Conservation (phyloP, 75 land plant genomes). For the Gnetum montanum region DNA sequence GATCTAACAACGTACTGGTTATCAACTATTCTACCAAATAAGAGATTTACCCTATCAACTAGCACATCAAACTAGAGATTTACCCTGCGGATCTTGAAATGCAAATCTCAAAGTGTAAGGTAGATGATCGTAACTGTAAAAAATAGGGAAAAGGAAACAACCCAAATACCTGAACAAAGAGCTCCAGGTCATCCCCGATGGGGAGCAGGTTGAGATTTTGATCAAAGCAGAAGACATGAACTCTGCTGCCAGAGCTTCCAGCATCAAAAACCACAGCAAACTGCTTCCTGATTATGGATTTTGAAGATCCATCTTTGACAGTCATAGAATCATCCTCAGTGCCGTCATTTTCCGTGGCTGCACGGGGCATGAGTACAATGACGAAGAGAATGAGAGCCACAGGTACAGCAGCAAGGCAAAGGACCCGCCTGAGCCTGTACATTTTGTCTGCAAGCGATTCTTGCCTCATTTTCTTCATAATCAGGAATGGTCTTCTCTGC, state of each 20-base stretch:
- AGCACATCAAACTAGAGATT: no score
- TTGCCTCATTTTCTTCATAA: conserved; percentile 33
- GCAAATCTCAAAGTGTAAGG: no score
- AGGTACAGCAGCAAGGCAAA: conserved; percentile 57
- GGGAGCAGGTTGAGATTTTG: conserved; percentile 54
- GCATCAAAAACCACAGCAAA: conserved; percentile 97
- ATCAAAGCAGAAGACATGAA: conserved; percentile 89
- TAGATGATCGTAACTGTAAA: no score
- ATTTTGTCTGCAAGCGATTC: conserved; percentile 64
- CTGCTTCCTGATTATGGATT: conserved; percentile 15
- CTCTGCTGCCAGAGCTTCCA: conserved; percentile 97
- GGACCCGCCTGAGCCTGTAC: conserved; percentile 49
- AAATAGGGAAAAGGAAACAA: background rate
- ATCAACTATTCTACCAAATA: no score
- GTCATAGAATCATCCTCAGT: background rate
- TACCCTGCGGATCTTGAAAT: no score
- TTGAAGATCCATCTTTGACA: background rate
- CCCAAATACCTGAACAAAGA: conserved; percentile 49
- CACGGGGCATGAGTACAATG: conserved; percentile 66
- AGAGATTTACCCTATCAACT: no score
- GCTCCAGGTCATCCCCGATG: conserved; percentile 65
- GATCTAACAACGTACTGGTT: no score
- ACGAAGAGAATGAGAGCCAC: conserved; percentile 56
- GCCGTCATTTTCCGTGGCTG: background rate
- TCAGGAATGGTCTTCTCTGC: conserved; percentile 40